Conservation (phyloP, 139 green algal genomes). For the Parachlorella kessleri region DNA sequence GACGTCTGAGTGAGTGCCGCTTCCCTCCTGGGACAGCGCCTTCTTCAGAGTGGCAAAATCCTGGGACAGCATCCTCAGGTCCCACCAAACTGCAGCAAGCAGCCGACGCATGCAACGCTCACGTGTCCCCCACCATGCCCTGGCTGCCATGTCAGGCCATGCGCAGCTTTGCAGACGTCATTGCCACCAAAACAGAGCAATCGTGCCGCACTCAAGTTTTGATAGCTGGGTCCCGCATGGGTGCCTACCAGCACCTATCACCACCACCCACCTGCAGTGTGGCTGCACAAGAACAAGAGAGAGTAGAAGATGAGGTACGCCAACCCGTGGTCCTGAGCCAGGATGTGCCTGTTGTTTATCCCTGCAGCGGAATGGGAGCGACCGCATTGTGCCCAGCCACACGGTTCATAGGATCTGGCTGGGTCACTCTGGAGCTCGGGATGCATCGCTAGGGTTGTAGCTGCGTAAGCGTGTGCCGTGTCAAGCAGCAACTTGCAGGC, state of each 20-base stretch:
- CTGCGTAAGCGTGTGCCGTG: no score
- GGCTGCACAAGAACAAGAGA: conserved; percentile 20
- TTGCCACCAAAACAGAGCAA: neutral
- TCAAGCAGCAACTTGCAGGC: no score
- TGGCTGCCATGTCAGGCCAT: no score
- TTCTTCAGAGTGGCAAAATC: conserved; percentile 1
- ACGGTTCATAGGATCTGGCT: no score
- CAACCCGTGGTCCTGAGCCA: conserved; percentile 23
- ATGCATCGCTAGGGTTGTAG: no score
- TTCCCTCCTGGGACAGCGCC: neutral
- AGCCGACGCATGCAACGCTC: no score
- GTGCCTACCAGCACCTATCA: neutral
- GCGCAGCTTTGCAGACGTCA: no score
- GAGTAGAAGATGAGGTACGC: conserved; percentile 36
- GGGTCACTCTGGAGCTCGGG: no score
- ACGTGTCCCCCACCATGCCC: no score
- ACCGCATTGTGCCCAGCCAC: no score
- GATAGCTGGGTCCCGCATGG: neutral
- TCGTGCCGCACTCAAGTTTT: neutral
- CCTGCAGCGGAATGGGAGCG: conserved; percentile 13
- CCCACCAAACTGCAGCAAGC: conserved; percentile 22
- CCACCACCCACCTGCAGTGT: conserved; percentile 9
- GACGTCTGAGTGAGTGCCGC: neutral
- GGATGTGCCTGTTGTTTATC: neutral
- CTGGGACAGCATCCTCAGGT: conserved; percentile 19